phyloP scores from a whole-genome alignment of 1,284 basidiomycete genomes.

The Jaminaea rosea region DNA sequence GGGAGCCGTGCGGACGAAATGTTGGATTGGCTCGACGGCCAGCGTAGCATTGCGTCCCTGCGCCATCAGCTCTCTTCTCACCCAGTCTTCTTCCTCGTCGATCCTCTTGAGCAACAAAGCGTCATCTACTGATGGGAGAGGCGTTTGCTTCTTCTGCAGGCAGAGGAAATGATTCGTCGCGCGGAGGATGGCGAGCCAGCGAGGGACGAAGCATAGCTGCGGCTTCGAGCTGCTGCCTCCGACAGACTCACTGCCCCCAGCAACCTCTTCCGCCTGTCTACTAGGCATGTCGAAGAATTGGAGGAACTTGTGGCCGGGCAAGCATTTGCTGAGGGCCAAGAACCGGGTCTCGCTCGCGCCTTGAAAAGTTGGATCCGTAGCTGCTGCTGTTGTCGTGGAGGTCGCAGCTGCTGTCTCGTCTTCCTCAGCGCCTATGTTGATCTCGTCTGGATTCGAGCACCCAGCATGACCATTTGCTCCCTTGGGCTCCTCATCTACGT shows the following conservation, averaged over 20 bases:
- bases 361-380: neutral
- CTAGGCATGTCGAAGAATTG: conserved; percentile 50
- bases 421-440: conserved; percentile 52
- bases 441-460: conserved; percentile 62
- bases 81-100: conserved; percentile 49
- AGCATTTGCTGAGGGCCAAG: conserved; percentile 86
- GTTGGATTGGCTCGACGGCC: conserved; percentile 19
- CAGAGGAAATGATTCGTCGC: conserved; percentile 75
- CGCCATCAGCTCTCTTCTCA: conserved; percentile 62
- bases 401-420: conserved; percentile 53
- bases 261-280: neutral
- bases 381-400: neutral
- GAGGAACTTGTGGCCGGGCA: conserved; percentile 69
- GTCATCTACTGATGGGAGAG: conserved; percentile 57
- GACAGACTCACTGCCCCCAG: neutral
- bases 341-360: conserved; percentile 67
- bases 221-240: conserved; percentile 6
- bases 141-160: conserved; percentile 51
- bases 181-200: conserved; percentile 85
- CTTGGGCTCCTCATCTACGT: conserved; percentile 2
- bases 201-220: conserved; percentile 60
- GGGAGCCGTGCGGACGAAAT: conserved; percentile 33
- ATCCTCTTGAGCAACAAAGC: conserved; percentile 45
- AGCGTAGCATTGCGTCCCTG: conserved; percentile 47
- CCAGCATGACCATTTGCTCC: neutral